Conservation (phyloP, 768 basidiomycete genomes). For the Podaxis pistillaris region DNA sequence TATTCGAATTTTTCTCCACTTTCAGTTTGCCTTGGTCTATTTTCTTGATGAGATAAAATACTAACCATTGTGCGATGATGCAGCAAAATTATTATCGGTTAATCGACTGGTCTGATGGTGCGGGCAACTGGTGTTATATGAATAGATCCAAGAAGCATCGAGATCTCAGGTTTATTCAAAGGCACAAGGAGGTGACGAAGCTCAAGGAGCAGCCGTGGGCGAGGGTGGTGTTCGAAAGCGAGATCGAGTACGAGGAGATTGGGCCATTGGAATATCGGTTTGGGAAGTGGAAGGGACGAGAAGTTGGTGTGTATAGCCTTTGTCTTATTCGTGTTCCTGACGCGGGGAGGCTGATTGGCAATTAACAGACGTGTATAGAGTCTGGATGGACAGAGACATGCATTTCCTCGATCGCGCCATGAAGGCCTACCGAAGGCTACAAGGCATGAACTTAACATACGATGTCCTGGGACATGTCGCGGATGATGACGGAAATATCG, state of each 20-base stretch:
- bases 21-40: neutral
- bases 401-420: constrained; percentile 8
- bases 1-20: neutral
- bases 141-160: neutral
- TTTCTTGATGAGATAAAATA: too few relatives aligned
- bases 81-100: constrained; percentile 1
- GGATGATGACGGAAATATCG: constrained; percentile 1
- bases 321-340: too few relatives aligned
- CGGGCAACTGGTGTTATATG: constrained; percentile 4
- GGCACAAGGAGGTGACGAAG: neutral
- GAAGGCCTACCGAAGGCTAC: constrained; percentile 11
- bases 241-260: constrained; percentile 2
- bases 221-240: neutral
- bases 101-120: neutral
- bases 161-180: neutral
- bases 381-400: neutral
- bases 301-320: constrained; percentile 7
- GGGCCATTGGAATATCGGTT: neutral
- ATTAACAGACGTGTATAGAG: constrained; percentile 1
- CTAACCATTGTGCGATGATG: neutral
- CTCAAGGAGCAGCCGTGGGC: constrained; percentile 4
- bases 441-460: constrained; percentile 5
- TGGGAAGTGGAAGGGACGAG: constrained; percentile 5
- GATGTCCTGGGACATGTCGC: constrained; percentile 7
- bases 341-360: neutral